phyloP scores from a whole-genome alignment of 192 early-diverging fungal species.

The Helicostylum pulchrum region DNA sequence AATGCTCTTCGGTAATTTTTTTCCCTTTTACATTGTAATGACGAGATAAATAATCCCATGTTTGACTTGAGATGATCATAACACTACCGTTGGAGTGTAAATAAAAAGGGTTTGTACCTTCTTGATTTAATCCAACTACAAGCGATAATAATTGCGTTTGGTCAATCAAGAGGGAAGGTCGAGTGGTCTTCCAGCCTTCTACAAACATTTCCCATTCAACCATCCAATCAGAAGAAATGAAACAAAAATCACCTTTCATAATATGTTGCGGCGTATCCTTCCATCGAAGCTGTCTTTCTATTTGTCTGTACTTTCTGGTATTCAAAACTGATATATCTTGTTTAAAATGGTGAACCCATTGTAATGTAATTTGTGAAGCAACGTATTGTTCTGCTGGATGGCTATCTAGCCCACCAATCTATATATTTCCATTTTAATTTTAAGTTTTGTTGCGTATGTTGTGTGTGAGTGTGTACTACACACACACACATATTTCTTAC shows the following conservation, averaged over 20 bases:
- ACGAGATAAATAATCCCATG: constrained; percentile 1
- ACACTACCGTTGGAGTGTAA: constrained; percentile 7
- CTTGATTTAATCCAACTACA: background rate
- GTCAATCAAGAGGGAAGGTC: constrained; percentile 2
- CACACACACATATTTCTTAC: constrained; percentile 12
- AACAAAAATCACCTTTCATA: background rate
- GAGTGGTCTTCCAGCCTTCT: constrained; percentile 11
- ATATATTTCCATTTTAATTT: background rate
- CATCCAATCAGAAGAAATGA: constrained; percentile 21
- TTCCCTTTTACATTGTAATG: background rate
- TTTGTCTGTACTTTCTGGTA: background rate
- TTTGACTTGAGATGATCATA: background rate
- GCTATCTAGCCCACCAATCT: constrained; percentile 15
- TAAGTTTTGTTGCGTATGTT: background rate
- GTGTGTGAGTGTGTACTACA: background rate
- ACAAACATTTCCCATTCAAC: constrained; percentile 23
- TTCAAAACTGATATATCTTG: background rate
- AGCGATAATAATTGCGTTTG: background rate
- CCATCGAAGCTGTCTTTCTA: constrained; percentile 15
- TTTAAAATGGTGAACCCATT: background rate
- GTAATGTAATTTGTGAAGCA: background rate
- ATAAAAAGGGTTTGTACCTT: constrained; percentile 12
- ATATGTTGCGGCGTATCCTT: constrained; percentile 19
- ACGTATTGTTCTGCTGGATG: constrained; percentile 19
- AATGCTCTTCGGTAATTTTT: constrained; percentile 7